A percentile compares a stretch with the other conserved stretches of the same genome.
Evolutionary conservation across 2,329 filamentous ascomycete species (phyloP).

Genomic region (Parasarocladium wereldwijsianum): DNA sequence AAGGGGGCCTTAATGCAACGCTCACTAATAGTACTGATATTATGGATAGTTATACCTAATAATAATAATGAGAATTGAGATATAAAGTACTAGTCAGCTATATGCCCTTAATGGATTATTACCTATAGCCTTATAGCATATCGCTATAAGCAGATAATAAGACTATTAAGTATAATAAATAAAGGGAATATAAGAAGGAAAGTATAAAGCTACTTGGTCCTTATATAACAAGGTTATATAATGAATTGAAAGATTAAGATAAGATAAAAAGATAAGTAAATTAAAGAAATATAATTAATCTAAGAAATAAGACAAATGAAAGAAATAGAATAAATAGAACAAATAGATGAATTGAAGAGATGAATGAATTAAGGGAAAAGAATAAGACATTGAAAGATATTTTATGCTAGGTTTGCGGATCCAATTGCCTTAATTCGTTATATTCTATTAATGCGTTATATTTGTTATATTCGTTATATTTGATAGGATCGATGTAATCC

Average conservation of each 20-base stretch:
- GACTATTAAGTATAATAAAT: not conserved
- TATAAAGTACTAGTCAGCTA: not conserved
- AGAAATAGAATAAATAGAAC: too few relatives aligned
- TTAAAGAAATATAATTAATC: not conserved
- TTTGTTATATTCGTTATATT: not conserved
- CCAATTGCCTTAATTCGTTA: not conserved
- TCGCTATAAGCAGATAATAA: not conserved
- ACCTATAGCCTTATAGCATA: not conserved
- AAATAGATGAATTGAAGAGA: too few relatives aligned
- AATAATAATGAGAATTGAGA: not conserved
- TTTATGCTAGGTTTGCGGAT: not conserved
- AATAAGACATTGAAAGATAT: not conserved
- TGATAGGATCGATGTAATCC: too few relatives aligned
- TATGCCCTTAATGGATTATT: too few relatives aligned
- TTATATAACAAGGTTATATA: too few relatives aligned
- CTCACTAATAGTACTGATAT: not conserved
- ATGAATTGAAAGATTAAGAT: too few relatives aligned
- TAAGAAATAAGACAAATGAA: not conserved
- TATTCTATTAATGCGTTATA: not conserved
- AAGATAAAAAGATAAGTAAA: too few relatives aligned
- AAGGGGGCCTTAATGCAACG: not conserved
- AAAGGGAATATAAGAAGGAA: not conserved
- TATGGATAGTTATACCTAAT: not conserved
- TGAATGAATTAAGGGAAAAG: not conserved
- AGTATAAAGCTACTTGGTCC: not conserved